Evolutionary conservation across 768 basidiomycete genomes (phyloP), one percentile per base, ranked within the genome.

Genomic region (Ramaria sp.): DNA sequence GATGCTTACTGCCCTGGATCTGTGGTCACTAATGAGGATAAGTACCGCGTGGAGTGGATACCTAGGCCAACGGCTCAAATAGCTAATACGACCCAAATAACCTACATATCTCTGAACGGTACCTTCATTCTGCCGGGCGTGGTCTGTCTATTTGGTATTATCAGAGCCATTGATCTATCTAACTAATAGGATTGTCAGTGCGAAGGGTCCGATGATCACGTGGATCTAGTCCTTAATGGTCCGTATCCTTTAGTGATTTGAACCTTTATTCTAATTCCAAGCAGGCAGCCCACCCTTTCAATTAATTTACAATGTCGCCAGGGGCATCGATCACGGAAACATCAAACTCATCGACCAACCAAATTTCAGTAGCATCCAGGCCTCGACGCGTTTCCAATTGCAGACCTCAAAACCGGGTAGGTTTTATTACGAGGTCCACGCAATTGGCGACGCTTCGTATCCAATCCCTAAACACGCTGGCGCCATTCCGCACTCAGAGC

Each of bases 201-300:
- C 65, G 87, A 91, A 68, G 89, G 86, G n/a, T 72, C 76, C 31
- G 79, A 79, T 59, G 87, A 84, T 59, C 81, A 91, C 64, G 87
- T 92, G 51, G 89, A 91, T 60, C 74, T 97, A n/a, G 83, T 86
- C 19, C 72, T 97, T 47, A 78, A 77, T 53, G 91, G 91, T 86
- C 55, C 37, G 74, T 64, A 51, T 17, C 57, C 39, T 19, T 51
- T 19, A 42, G 43, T 15, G n/a, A 34, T n/a, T 43, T 50, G 50
- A 13, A 24, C 49, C 43, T 48, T 33, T 10, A 15, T 12, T 53
- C 46, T 47, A 20, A 22, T 37, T 17, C 33, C 11, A 17, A 43
- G 27, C 63, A 88, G 93, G 93, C 51, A 82, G 84, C 20, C 84
- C 91, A n/a, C 93, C 93, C 0, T 97, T 94, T 79, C 86, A 95